Evolutionary conservation across 495 filamentous ascomycete species (phyloP), one percentile per base, ranked within the genome.

Genomic region (Aspergillus incahuasiensis): DNA sequence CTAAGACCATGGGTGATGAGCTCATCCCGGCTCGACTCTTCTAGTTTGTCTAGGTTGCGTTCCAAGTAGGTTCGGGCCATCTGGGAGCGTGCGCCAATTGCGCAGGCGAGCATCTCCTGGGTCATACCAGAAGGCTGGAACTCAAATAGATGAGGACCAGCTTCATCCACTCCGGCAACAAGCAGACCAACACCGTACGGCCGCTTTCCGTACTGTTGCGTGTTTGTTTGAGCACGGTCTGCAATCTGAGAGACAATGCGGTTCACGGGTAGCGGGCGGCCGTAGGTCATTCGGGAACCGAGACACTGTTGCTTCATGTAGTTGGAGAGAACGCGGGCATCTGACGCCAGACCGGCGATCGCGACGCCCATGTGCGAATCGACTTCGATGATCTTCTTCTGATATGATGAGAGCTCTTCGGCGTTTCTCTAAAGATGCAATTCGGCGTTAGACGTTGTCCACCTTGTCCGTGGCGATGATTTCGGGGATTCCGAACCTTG

Each of bases 281-380:
- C 91, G 81, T 95, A 97, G 54, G 91, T 95, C 66, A 98, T 88
- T 66, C 90, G 90, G 55, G 90, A 91, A 68, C 90, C 88, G 63
- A 98, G 90, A 48, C 89, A 95, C 75, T 97, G 94, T 75, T 95
- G 90, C 78, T 97, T 97, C 94, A 98, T 97, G 82, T 96, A 97
- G 83, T 97, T 97, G 79, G 92, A 96, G 64, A 98, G 91, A 66
- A 98, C 94, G 63, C 94, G 92, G 70, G 94, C 95, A 76, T 98
- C 94, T 59, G 94, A 96, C 52, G 95, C 92, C 55, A 98, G 89
- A 58, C 94, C 94, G 64, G 94, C 94, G 68, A 98, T 92, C 63
- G 92, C 90, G 69, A 97, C 83, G 62, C 91, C 94, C 65, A 94
- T 87, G 76, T 98, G 95, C 63, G 89, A 86, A 74, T 98, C 94